Conservation (phyloP, 257 asterid species). For the Scutellaria baicalensis region DNA sequence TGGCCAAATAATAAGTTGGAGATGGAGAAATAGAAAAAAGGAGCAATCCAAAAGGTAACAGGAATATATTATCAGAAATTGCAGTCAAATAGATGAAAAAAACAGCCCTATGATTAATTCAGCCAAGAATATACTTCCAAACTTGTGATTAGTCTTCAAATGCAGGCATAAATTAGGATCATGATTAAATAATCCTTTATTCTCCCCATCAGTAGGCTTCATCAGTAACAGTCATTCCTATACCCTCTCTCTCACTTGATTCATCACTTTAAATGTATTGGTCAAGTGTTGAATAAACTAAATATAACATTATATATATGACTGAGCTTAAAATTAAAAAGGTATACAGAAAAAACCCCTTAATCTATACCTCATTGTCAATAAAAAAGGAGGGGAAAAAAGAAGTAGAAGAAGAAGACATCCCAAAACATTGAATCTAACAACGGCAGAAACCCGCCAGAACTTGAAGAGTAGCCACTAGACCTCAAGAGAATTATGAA, state of each 20-base stretch:
- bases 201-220: background rate
- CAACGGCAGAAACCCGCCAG: background rate
- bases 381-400: background rate
- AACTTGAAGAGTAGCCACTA: background rate
- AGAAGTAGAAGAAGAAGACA: background rate
- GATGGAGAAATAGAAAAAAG: background rate
- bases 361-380: background rate
- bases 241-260: background rate
- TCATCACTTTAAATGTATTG: background rate
- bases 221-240: background rate
- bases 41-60: slow-evolving; percentile 2
- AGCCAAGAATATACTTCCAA: slow-evolving; percentile 7
- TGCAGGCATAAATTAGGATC: background rate
- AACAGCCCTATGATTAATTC: background rate
- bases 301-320: background rate
- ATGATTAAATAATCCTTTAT: background rate
- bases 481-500: background rate
- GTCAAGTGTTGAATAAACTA: background rate
- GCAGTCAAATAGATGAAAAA: background rate
- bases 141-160: slow-evolving; percentile 2
- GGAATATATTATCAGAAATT: slow-evolving; percentile 2
- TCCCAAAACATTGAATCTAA: background rate
- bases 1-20: slow-evolving; percentile 5
- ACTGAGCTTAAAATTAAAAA: background rate
- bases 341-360: background rate